These are phyloP conservation scores for Trichomonascaceae sp. DNA, from an alignment of 1,139 yeast genomes.

Conservation along the genomic window DNA sequence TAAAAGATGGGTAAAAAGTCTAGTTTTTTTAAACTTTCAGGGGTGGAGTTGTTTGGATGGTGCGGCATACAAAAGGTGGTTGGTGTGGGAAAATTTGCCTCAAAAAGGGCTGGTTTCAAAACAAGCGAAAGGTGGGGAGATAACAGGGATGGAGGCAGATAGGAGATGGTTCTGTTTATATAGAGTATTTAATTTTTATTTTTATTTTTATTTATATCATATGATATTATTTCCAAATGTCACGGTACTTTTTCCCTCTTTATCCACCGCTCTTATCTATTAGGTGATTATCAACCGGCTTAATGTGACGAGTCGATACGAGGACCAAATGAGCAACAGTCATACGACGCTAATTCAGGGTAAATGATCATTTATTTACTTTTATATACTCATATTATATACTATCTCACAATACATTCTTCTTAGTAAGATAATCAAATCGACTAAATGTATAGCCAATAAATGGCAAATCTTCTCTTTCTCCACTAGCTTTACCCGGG, in stretches of 20 bases:
- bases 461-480: constrained; percentile 79
- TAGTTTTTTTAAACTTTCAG: background rate
- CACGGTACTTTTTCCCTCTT: no score
- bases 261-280: background rate
- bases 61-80: background rate
- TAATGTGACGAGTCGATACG: background rate
- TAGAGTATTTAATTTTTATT: no score
- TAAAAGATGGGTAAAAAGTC: background rate
- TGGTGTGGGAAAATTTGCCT: background rate
- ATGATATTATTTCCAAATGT: no score
- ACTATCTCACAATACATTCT: constrained; percentile 56
- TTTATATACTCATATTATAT: no score
- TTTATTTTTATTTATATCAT: no score
- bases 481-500: constrained; percentile 20
- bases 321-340: background rate
- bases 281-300: background rate
- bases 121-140: background rate
- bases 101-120: background rate
- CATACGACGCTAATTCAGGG: background rate
- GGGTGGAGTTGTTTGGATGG: background rate
- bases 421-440: constrained; percentile 84
- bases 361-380: background rate
- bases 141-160: background rate
- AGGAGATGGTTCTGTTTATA: background rate
- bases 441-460: constrained; percentile 95